Evolutionary conservation across 371 early-diverging fungal species (phyloP).

Genomic region (Rhizomucor miehei): DNA sequence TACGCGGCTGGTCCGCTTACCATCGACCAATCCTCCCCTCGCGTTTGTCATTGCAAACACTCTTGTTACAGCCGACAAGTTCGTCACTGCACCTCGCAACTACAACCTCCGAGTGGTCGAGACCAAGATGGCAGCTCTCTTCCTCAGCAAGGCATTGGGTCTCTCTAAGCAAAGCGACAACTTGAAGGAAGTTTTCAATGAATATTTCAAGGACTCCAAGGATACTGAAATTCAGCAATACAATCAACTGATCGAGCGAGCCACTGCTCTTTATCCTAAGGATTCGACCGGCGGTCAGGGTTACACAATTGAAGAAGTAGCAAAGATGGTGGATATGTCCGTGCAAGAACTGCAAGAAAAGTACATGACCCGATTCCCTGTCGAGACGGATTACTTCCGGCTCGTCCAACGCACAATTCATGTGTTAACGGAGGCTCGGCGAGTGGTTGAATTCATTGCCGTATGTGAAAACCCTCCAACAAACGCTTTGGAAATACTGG

Average conservation of each 20-base stretch:
- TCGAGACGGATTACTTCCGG: slow-evolving; percentile 72
- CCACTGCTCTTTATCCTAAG: slow-evolving; percentile 18
- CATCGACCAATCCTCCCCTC: slow-evolving; percentile 47
- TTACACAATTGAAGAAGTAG: slow-evolving; percentile 64
- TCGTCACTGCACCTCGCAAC: slow-evolving; percentile 81
- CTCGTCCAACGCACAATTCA: slow-evolving; percentile 82
- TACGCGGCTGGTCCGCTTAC: slow-evolving; percentile 63
- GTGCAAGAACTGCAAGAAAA: slow-evolving; percentile 52
- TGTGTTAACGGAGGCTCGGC: slow-evolving; percentile 78
- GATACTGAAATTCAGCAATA: slow-evolving; percentile 1
- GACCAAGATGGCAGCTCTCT: slow-evolving; percentile 77
- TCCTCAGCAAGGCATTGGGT: slow-evolving; percentile 59
- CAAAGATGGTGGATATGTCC: slow-evolving; percentile 52
- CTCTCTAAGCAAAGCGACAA: slow-evolving; percentile 35
- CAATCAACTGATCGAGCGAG: slow-evolving; percentile 19
- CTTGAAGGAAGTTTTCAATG: slow-evolving; percentile 69
- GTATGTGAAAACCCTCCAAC: slow-evolving; percentile 55
- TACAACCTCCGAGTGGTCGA: slow-evolving; percentile 97
- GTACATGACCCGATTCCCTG: slow-evolving; percentile 66
- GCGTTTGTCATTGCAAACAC: slow-evolving; percentile 92
- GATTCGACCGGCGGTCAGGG: slow-evolving; percentile 42
- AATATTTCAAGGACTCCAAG: neutral
- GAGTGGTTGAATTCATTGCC: slow-evolving; percentile 79
- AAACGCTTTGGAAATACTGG: slow-evolving; percentile 51
- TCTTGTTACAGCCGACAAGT: slow-evolving; percentile 85